Evolutionary conservation across 768 basidiomycete species (phyloP).

Genomic region (Naganishia onofrii): DNA sequence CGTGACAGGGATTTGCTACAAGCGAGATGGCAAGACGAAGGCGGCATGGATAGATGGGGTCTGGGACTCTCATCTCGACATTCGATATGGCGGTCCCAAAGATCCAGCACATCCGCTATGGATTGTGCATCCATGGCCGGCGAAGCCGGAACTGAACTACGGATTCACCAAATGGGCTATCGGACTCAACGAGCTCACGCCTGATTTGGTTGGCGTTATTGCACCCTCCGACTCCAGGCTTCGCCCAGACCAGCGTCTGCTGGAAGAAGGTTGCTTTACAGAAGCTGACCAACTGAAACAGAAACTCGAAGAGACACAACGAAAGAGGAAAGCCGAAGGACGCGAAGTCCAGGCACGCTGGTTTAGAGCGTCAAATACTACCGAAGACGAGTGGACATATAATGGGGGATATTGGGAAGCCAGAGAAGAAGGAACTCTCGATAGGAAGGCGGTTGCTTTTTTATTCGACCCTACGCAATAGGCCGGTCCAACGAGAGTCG

Average conservation of each 20-base stretch:
- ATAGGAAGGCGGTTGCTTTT: conserved; percentile 5
- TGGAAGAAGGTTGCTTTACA: conserved; percentile 73
- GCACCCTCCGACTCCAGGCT: conserved; percentile 78
- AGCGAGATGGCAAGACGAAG: conserved; percentile 57
- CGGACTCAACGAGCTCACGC: conserved; percentile 74
- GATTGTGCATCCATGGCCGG: conserved; percentile 71
- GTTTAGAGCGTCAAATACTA: conserved; percentile 23
- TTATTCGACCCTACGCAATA: conserved; percentile 21
- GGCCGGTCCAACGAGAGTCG: neutral
- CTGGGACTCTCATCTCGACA: conserved; percentile 78
- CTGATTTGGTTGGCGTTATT: conserved; percentile 58
- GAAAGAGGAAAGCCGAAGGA: conserved; percentile 65
- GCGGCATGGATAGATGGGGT: conserved; percentile 74
- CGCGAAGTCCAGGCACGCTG: conserved; percentile 53
- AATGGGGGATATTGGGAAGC: conserved; percentile 30
- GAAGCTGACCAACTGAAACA: conserved; percentile 70
- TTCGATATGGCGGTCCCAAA: conserved; percentile 62
- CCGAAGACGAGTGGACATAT: conserved; percentile 30
- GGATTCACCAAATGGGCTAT: conserved; percentile 79
- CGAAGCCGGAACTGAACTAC: conserved; percentile 68
- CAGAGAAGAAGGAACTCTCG: conserved; percentile 4
- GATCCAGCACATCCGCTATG: conserved; percentile 66
- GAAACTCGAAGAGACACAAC: conserved; percentile 71
- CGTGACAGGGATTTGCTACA: conserved; percentile 64
- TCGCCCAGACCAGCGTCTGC: conserved; percentile 75